Base-by-base conservation (phyloP, 106 monocot genomes). In the Allium cepa region DNA sequence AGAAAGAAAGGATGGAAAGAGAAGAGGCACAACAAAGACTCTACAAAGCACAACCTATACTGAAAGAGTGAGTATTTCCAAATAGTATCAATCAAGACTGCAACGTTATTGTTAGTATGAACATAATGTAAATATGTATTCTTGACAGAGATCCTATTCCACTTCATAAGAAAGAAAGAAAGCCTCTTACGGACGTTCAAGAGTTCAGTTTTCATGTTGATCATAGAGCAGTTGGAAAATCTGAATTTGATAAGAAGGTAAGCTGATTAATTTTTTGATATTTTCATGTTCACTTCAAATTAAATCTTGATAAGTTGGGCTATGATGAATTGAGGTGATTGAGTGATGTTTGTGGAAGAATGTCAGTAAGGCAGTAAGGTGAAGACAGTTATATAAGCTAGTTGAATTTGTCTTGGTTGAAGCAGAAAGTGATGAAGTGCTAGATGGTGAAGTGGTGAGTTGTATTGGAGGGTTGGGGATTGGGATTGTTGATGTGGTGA, bases 191-290 rank as follows among this genome's bases (percentile, higher is more conserved):
- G 26, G 90, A 92, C 66, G 87, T 99, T 6, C 92, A 99, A 49
- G 81, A 70, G 62, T 81, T 99, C 79, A 75, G 71, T 14, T 67
- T 92, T 10, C 97, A 93, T 66, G 83, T 85, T 8, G 97, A 99
- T 72, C 69, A 90, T 53, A 84, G 97, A 56, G 84, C 92, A 16
- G 72, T 73, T 3, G 78, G 92, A 46, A 82, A 92, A 87, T 78
- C 92, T 50, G 89, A 97, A 55, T 97, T 97, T 46, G 89, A 97
- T 69, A 89, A 87, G 64, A 97, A 83, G 89, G 97, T 92, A 61
- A 45, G 47, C 10, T 45, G 17, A 7, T 59, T 22, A 36, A 50
- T 66, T 66, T 22, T 22, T 22, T 22, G 22, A 22, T 22, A 22
- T 22, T 10, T 17, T 22, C 22, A 22, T 22, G 22, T 22, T 22